Evolutionary conservation across 2,329 filamentous ascomycete genomes (phyloP).

Genomic region (Pseudodiploospora longispora): DNA sequence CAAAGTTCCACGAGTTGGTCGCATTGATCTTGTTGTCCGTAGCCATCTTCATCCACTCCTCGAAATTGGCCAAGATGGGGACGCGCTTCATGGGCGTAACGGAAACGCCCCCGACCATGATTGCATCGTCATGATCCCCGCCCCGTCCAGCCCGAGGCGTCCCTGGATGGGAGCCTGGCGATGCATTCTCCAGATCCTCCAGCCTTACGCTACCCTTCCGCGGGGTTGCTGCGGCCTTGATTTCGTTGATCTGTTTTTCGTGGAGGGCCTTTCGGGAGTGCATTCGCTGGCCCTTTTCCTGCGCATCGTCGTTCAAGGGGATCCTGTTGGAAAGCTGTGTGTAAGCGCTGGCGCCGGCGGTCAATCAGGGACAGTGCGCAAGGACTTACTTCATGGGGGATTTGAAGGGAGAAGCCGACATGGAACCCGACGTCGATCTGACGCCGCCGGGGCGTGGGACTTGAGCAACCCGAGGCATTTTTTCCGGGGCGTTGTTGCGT

Average conservation of each 20-base stretch:
- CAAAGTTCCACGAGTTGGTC: slow-evolving; percentile 97
- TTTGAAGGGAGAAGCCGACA: slow-evolving; percentile 46
- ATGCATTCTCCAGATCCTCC: slow-evolving; percentile 49
- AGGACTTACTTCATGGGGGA: slow-evolving; percentile 44
- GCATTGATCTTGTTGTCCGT: slow-evolving; percentile 99
- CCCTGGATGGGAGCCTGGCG: slow-evolving; percentile 45
- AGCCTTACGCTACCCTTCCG: slow-evolving; percentile 55
- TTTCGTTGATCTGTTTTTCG: slow-evolving; percentile 85
- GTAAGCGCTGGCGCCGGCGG: slow-evolving; percentile 4
- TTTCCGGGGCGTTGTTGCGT: slow-evolving; percentile 9
- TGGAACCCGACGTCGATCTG: slow-evolving; percentile 39
- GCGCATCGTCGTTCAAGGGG: slow-evolving; percentile 89
- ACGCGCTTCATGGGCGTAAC: slow-evolving; percentile 95
- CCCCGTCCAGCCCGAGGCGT: slow-evolving; percentile 39
- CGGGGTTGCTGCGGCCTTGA: slow-evolving; percentile 63
- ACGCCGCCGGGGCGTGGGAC: slow-evolving; percentile 40
- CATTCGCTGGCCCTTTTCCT: slow-evolving; percentile 81
- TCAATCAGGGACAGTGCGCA: not conserved
- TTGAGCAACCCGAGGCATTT: slow-evolving; percentile 53
- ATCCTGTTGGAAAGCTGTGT: slow-evolving; percentile 49
- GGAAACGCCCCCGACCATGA: slow-evolving; percentile 62
- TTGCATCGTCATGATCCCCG: slow-evolving; percentile 45
- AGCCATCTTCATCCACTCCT: slow-evolving; percentile 99
- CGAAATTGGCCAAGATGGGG: slow-evolving; percentile 93
- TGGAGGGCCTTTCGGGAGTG: slow-evolving; percentile 83